Conservation (phyloP, 2,329 filamentous ascomycete genomes). For the Neofusicoccum umdonicola region DNA sequence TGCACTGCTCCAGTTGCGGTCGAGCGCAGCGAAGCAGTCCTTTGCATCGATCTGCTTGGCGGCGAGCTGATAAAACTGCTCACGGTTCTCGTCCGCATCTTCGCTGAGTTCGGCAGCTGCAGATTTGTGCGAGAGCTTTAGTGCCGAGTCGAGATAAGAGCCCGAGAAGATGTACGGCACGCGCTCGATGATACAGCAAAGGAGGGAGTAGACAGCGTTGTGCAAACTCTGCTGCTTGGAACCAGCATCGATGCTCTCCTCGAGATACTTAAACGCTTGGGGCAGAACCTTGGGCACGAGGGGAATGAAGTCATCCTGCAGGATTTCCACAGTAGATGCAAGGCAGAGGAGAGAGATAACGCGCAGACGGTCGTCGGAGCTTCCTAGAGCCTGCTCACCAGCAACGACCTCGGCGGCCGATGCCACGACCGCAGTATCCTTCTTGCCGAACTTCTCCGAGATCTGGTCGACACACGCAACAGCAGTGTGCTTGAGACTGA, state of each 20-base stretch:
- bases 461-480: slow-evolving; percentile 91
- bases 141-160: slow-evolving; percentile 67
- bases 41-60: slow-evolving; percentile 76
- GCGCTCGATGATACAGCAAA: slow-evolving; percentile 76
- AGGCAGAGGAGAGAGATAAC: slow-evolving; percentile 86
- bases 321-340: slow-evolving; percentile 82
- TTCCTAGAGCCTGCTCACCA: slow-evolving; percentile 72
- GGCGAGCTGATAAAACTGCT: slow-evolving; percentile 68
- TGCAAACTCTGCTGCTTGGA: slow-evolving; percentile 65
- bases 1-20: slow-evolving; percentile 69
- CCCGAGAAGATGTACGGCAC: slow-evolving; percentile 87
- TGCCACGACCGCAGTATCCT: slow-evolving; percentile 73
- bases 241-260: slow-evolving; percentile 57
- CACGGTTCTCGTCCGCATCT: slow-evolving; percentile 63
- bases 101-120: slow-evolving; percentile 61
- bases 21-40: slow-evolving; percentile 70
- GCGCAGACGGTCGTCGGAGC: slow-evolving; percentile 68
- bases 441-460: slow-evolving; percentile 91
- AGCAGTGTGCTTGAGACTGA: slow-evolving; percentile 77
- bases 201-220: slow-evolving; percentile 76
- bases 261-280: slow-evolving; percentile 68
- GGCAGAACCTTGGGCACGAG: slow-evolving; percentile 75
- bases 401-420: slow-evolving; percentile 75
- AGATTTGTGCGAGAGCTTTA: slow-evolving; percentile 71
- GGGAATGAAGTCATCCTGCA: slow-evolving; percentile 82